Conservation (phyloP, 192 early-diverging fungal genomes). For the Haplosporangium gracile region DNA sequence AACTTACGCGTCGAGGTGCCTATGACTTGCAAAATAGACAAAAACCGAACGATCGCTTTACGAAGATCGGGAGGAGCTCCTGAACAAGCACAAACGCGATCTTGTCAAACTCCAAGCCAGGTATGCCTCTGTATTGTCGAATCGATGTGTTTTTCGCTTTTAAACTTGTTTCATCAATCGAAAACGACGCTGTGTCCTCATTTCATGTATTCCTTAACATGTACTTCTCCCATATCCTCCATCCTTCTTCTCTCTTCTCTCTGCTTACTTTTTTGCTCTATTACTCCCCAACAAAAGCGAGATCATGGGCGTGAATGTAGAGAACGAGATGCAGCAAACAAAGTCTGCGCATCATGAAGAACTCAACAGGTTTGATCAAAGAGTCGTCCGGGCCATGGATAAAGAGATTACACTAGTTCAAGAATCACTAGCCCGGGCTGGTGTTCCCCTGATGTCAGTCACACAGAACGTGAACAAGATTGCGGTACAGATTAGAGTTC, state of each 20-base stretch:
- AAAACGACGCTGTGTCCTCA: background rate
- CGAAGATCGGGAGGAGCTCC: constrained; percentile 24
- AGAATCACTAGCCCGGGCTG: constrained; percentile 9
- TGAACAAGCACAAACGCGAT: constrained; percentile 25
- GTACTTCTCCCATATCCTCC: background rate
- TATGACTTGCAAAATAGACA: constrained; percentile 5
- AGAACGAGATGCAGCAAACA: background rate
- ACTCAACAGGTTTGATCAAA: constrained; percentile 34
- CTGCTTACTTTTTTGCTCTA: background rate
- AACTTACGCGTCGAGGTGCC: background rate
- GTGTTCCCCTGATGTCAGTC: constrained; percentile 22
- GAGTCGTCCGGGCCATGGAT: constrained; percentile 31
- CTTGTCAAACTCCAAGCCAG: constrained; percentile 46
- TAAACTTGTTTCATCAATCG: background rate
- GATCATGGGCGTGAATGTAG: constrained; percentile 42
- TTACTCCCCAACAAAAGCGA: constrained; percentile 24
- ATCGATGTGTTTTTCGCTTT: background rate
- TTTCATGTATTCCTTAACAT: background rate
- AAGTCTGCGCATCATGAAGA: constrained; percentile 18
- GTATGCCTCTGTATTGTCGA: constrained; percentile 11
- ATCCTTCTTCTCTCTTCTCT: no score
- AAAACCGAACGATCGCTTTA: constrained; percentile 18
- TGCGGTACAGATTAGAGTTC: constrained; percentile 32
- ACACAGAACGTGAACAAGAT: constrained; percentile 31
- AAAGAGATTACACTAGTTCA: constrained; percentile 20